phyloP scores from a whole-genome alignment of 2,329 filamentous ascomycete species.

The Orbilia quercus region DNA sequence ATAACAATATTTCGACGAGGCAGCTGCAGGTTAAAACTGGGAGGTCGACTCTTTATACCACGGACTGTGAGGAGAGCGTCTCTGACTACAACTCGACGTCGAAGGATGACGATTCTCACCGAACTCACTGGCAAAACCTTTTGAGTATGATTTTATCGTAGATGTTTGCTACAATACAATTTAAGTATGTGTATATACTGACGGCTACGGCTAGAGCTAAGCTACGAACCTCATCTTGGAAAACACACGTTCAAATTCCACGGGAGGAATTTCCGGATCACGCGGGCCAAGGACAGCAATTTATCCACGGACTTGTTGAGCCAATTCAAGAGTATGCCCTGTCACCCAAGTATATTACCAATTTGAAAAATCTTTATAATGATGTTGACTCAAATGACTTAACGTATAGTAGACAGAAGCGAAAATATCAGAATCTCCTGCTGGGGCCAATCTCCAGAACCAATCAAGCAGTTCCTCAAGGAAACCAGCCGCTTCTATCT shows the following conservation, averaged over 20 bases:
- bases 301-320: conserved; percentile 42
- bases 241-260: conserved; percentile 27
- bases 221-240: conserved; percentile 28
- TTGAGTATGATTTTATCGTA: conserved; percentile 24
- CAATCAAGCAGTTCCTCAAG: conserved; percentile 61
- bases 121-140: conserved; percentile 41
- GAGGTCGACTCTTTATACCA: not conserved
- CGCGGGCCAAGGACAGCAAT: conserved; percentile 31
- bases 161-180: not conserved
- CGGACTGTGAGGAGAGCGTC: conserved; percentile 12
- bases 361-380: no score
- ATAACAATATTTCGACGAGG: conserved; percentile 30
- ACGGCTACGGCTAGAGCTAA: conserved; percentile 5
- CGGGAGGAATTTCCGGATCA: conserved; percentile 40
- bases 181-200: not conserved
- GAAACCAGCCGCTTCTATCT: conserved; percentile 61
- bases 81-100: conserved; percentile 14
- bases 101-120: conserved; percentile 20
- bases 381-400: no score
- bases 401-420: conserved; percentile 56
- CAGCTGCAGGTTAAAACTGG: conserved; percentile 31
- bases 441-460: conserved; percentile 57
- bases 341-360: no score
- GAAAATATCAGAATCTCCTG: conserved; percentile 60
- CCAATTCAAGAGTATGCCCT: conserved; percentile 52